Conservation (phyloP, 257 asterid species). For the Lavandula angustifolia region DNA sequence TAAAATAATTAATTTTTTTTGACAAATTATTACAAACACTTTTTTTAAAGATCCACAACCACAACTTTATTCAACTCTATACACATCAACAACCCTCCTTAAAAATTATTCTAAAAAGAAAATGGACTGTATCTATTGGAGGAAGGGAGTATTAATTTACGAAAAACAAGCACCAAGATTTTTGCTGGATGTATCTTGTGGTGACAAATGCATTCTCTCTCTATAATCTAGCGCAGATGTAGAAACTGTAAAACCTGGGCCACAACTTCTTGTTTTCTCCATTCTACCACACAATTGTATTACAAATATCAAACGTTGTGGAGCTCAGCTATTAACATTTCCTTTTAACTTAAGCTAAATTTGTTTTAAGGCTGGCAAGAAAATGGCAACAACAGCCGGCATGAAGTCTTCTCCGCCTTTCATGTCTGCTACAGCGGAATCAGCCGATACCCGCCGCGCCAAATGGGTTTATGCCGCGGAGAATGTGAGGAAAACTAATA, state of each 20-base stretch:
- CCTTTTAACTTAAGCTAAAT: background rate
- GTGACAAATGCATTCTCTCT: constrained; percentile 21
- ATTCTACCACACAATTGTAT: constrained; percentile 28
- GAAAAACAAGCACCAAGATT: background rate
- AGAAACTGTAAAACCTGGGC: no score
- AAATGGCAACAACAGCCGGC: constrained; percentile 23
- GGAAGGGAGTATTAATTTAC: no score
- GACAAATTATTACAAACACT: no score
- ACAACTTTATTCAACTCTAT: no score
- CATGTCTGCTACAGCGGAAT: constrained; percentile 18
- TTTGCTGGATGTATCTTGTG: constrained; percentile 22
- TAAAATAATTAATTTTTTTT: no score
- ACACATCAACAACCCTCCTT: no score
- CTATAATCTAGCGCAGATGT: background rate
- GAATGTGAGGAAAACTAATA: constrained; percentile 11
- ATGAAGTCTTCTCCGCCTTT: constrained; percentile 32
- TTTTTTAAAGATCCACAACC: no score
- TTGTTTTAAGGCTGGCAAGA: background rate
- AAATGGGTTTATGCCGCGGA: constrained; percentile 30
- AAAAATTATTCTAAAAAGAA: no score
- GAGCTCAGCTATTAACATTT: background rate
- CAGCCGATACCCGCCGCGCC: constrained; percentile 24
- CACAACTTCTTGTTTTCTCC: constrained; percentile 22
- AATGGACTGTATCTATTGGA: no score
- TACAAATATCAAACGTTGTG: constrained; percentile 15